These are phyloP conservation scores for Rhizopus arrhizus DNA, from an alignment of 371 early-diverging fungal genomes.

Conservation along the genomic window DNA sequence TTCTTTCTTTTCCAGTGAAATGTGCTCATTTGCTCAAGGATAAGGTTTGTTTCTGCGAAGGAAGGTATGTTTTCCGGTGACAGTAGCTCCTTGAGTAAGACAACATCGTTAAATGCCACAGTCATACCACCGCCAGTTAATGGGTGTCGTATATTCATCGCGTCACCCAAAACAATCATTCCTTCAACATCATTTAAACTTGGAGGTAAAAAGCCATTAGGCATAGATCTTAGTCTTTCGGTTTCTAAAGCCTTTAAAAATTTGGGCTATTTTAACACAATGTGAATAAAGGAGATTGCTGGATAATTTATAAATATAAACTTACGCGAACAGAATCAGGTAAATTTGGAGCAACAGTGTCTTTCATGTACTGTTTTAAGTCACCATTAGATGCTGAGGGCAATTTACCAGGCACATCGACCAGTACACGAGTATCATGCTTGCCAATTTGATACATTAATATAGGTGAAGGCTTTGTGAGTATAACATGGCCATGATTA, in stretches of 20 bases:
- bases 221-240: conserved; percentile 86
- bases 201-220: conserved; percentile 84
- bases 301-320: background rate
- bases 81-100: conserved; percentile 62
- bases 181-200: conserved; percentile 66
- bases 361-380: conserved; percentile 60
- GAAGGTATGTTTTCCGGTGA: conserved; percentile 48
- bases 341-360: conserved; percentile 60
- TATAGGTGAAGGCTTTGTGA: conserved; percentile 82
- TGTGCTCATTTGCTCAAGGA: conserved; percentile 56
- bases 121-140: conserved; percentile 97
- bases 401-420: conserved; percentile 87
- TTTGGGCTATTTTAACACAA: conserved; percentile 39
- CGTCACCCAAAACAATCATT: conserved; percentile 85
- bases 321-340: conserved; percentile 64
- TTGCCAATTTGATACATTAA: conserved; percentile 88
- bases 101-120: conserved; percentile 87
- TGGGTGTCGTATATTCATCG: conserved; percentile 92
- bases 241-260: conserved; percentile 75
- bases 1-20: conserved; percentile 80
- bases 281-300: background rate
- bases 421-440: conserved; percentile 83
- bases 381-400: conserved; percentile 67
- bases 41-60: conserved; percentile 45
- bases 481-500: conserved; percentile 86